Percentiles rank a stretch among this genome's conserved stretches.
Conservation (phyloP, 768 basidiomycete species). For the Termitomyces eurrhizus region DNA sequence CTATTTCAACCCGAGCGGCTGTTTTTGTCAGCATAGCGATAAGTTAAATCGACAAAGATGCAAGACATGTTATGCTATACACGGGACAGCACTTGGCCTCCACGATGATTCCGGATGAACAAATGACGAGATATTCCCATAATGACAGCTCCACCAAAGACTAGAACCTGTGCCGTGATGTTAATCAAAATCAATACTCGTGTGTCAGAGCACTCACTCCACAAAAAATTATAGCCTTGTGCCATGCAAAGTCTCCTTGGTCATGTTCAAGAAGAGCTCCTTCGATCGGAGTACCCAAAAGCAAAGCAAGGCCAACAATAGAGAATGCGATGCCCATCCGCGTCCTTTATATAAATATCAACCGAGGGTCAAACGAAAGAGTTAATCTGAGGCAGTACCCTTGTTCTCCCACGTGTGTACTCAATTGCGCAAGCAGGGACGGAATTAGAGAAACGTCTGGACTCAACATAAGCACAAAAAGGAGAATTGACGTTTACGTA, state of each 20-base stretch:
- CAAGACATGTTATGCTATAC: conserved; percentile 8
- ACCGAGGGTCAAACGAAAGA: not conserved
- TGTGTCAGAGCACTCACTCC: conserved; percentile 26
- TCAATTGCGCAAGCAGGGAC: conserved; percentile 33
- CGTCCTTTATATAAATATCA: conserved; percentile 24
- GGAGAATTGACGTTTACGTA: not conserved
- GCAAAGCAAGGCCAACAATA: conserved; percentile 39
- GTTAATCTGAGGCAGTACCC: conserved; percentile 22
- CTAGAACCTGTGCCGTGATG: conserved; percentile 13
- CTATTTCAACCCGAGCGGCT: not conserved
- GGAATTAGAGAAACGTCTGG: conserved; percentile 38
- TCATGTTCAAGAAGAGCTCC: conserved; percentile 37
- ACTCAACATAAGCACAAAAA: conserved; percentile 1
- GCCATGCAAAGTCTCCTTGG: conserved; percentile 28
- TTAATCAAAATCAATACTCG: not conserved
- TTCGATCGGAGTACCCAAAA: conserved; percentile 47
- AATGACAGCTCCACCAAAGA: conserved; percentile 12
- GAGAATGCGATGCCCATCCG: conserved; percentile 49
- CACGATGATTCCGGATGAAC: conserved; percentile 14
- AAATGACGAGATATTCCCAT: conserved; percentile 19
- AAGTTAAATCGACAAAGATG: not conserved
- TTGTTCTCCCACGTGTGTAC: conserved; percentile 30
- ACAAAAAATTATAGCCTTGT: conserved; percentile 36
- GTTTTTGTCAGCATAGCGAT: not conserved
- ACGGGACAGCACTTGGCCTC: not conserved